phyloP scores from a whole-genome alignment of 371 early-diverging fungal species.

The Circinella umbellata region DNA sequence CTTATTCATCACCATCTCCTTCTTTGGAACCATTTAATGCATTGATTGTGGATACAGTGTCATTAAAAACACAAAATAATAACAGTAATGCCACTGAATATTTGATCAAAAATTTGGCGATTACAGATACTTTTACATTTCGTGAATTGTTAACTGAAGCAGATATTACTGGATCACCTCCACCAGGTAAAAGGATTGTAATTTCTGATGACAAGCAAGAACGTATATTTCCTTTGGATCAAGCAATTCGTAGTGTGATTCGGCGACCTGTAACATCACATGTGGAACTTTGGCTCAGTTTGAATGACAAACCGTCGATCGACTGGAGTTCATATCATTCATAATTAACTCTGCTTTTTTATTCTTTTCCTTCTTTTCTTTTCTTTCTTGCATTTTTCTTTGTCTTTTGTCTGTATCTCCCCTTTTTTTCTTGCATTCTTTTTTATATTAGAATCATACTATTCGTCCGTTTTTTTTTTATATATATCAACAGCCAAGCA shows the following conservation, averaged over 20 bases:
- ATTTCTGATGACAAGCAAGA: slow-evolving; percentile 44
- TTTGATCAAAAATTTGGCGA: slow-evolving; percentile 52
- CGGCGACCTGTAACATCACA: slow-evolving; percentile 37
- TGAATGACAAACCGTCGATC: slow-evolving; percentile 46
- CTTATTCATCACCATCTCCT: slow-evolving; percentile 17
- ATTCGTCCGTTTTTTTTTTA: background rate
- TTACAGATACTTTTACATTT: slow-evolving; percentile 56
- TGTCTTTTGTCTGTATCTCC: slow-evolving; percentile 1
- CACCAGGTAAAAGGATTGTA: slow-evolving; percentile 51
- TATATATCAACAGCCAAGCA: too few species aligned
- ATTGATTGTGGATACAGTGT: slow-evolving; percentile 48
- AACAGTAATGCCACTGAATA: slow-evolving; percentile 24
- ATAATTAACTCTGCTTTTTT: slow-evolving; percentile 13
- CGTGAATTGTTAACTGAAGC: slow-evolving; percentile 45
- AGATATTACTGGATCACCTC: slow-evolving; percentile 48
- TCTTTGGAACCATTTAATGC: slow-evolving; percentile 13
- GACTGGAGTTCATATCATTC: slow-evolving; percentile 43
- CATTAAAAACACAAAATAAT: slow-evolving; percentile 33
- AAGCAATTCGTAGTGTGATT: slow-evolving; percentile 50
- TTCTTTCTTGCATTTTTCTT: slow-evolving; percentile 1
- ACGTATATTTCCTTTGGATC: slow-evolving; percentile 45
- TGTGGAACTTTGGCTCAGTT: slow-evolving; percentile 46
- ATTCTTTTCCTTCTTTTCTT: slow-evolving; percentile 4
- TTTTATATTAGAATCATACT: background rate
- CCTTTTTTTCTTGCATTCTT: background rate